These are phyloP conservation scores for Flaveria bidentis DNA, from an alignment of 129 eudicot species.

Conservation along the genomic window DNA sequence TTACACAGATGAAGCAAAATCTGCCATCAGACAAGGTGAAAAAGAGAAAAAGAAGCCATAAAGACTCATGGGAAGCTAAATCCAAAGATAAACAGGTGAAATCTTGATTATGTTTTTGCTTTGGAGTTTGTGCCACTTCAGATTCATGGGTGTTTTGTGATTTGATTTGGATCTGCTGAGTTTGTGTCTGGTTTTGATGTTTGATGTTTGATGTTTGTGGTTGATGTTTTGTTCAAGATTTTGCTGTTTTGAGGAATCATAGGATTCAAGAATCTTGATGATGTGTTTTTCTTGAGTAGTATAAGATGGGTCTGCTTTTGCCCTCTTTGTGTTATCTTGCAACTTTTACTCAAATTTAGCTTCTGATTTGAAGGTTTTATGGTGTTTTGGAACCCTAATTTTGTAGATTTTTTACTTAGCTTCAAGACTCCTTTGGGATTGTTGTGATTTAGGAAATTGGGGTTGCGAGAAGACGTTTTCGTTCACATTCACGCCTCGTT, in stretches of 20 bases:
- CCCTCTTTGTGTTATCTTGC: neutral
- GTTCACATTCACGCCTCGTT: neutral
- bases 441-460: constrained; percentile 18
- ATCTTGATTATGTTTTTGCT: constrained; percentile 13
- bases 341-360: constrained; percentile 2
- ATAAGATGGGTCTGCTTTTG: constrained; percentile 9
- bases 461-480: constrained; percentile 23
- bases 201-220: constrained; percentile 10
- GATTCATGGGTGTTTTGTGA: constrained; percentile 27
- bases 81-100: constrained; percentile 53
- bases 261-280: constrained; percentile 19
- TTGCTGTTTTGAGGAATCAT: constrained; percentile 9
- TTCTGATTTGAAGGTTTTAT: constrained; percentile 3
- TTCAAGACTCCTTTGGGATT: neutral
- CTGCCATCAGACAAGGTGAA: constrained; percentile 28
- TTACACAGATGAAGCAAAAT: constrained; percentile 44
- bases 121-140: constrained; percentile 34
- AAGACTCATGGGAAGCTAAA: constrained; percentile 37
- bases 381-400: constrained; percentile 26
- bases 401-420: constrained; percentile 15
- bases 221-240: constrained; percentile 14
- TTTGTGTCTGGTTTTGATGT: neutral
- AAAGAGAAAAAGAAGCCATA: constrained; percentile 36
- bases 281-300: constrained; percentile 16
- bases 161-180: constrained; percentile 36